These are phyloP conservation scores for Lentinula sp. DNA, from an alignment of 768 basidiomycete species.

Conservation along the genomic window DNA sequence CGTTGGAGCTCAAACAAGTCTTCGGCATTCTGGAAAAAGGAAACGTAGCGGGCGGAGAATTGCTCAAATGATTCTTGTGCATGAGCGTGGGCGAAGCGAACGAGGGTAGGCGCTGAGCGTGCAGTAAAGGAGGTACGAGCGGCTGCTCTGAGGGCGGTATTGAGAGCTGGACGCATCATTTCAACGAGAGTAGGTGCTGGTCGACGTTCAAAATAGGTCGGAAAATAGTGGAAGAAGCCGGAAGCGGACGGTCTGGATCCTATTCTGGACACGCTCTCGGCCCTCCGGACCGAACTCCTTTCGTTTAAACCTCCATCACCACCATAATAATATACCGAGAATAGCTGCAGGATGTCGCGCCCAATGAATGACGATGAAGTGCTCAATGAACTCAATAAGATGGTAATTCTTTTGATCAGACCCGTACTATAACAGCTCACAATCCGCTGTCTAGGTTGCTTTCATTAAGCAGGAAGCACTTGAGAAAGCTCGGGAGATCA, in stretches of 20 bases:
- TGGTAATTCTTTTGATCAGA: constrained; percentile 53
- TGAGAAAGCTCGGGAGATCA: constrained; percentile 96
- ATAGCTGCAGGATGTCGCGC: constrained; percentile 53
- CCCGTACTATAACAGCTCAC: neutral
- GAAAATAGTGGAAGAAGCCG: neutral
- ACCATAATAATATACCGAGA: no score
- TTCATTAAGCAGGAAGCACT: constrained; percentile 99
- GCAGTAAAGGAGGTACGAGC: constrained; percentile 42
- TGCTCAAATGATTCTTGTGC: constrained; percentile 90
- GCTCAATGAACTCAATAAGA: constrained; percentile 96
- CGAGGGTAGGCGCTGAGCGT: constrained; percentile 33
- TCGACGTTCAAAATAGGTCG: neutral
- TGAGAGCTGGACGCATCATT: constrained; percentile 53
- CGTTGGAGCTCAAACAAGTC: constrained; percentile 99
- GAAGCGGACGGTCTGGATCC: neutral
- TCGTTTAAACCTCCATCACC: neutral
- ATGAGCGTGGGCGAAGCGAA: constrained; percentile 53
- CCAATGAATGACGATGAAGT: constrained; percentile 94
- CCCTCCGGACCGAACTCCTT: neutral
- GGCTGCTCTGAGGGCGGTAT: constrained; percentile 54
- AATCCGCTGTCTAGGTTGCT: constrained; percentile 56
- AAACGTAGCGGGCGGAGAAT: constrained; percentile 90
- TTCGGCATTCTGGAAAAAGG: constrained; percentile 88
- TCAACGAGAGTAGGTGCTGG: constrained; percentile 11
- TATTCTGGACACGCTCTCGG: neutral